Base-by-base conservation (phyloP, 208 protist genomes). In the Leishmania arabica region DNA sequence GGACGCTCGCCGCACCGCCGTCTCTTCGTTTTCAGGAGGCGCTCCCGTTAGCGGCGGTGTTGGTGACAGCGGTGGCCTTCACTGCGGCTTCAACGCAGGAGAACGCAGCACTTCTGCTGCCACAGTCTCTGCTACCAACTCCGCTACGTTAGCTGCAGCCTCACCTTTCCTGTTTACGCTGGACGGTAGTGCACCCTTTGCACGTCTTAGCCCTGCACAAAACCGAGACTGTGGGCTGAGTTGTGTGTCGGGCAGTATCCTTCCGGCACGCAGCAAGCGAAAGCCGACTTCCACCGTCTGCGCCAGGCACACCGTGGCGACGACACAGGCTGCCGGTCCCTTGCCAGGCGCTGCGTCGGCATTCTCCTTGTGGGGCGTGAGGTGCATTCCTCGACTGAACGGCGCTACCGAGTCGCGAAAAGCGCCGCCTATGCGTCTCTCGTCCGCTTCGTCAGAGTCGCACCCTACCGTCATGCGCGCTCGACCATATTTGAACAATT, bases 401-500 rank as follows among this genome's bases (percentile, higher is more conserved):
- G n/a, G 58, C 37, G 56, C 75, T 7, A 53, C 58, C 8, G 24
- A 11, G 24, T 69, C 58, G 7, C 75, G 75, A 7, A 58, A 37
- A 51, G n/a, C 81, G 27, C 71, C 49, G 42, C 53, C 19, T 7
- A 19, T 13, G 51, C 49, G 37, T 47, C 19, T 34, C 51, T 72
- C 78, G 19, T 42, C 82, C 0, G 27, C 71, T 24, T 54, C 76
- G 27, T 21, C 74, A 27, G 21, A n/a, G 2, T 31, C 24, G 34
- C 74, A 54, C 56, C 4, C 54, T 34, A 31, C 42, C 42, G 34
- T 9, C 31, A 49, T 66, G 34, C 27, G 45, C 53, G 40, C 69
- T 34, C n/a, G 54, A 6, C 66, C 81, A 71, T 77, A 75, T 7
- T 45, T 81, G 56, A 85, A 85, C 53, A 85, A 85, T 72, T 85